Percentiles rank a stretch among this genome's conserved stretches.
Conservation (phyloP, 768 basidiomycete genomes). For the Lactifluus rugatus region DNA sequence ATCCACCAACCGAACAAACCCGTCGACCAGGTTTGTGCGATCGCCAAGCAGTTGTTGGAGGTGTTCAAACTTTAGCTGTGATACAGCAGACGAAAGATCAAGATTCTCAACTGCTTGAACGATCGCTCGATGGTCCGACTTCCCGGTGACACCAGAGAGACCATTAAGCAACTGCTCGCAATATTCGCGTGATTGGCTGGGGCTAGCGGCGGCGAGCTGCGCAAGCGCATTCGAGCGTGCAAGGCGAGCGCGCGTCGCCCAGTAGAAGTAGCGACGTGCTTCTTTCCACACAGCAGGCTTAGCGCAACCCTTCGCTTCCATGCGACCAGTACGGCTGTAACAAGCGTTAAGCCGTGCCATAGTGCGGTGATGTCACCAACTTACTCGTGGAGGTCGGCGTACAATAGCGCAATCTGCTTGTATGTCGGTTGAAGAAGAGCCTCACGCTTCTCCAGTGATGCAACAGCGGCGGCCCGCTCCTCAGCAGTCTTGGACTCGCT, state of each 20-base stretch:
- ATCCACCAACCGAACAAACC: slow-evolving; percentile 64
- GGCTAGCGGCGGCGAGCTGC: slow-evolving; percentile 59
- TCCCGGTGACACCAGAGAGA: slow-evolving; percentile 45
- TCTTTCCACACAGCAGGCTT: slow-evolving; percentile 81
- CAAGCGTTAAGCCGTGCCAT: not conserved
- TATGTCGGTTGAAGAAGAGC: slow-evolving; percentile 78
- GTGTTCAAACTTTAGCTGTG: slow-evolving; percentile 60
- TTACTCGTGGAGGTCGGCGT: slow-evolving; percentile 95
- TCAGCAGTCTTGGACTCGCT: slow-evolving; percentile 63
- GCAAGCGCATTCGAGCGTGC: slow-evolving; percentile 57
- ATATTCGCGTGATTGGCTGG: slow-evolving; percentile 58
- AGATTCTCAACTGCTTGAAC: slow-evolving; percentile 63
- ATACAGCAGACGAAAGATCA: slow-evolving; percentile 51
- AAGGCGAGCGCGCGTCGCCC: slow-evolving; percentile 79
- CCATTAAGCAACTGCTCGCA: slow-evolving; percentile 54
- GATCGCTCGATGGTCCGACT: slow-evolving; percentile 44
- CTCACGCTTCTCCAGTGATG: slow-evolving; percentile 68
- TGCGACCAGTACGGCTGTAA: slow-evolving; percentile 78
- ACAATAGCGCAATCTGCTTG: slow-evolving; percentile 86
- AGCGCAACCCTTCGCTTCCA: slow-evolving; percentile 97
- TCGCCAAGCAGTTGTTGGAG: slow-evolving; percentile 65
- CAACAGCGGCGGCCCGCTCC: slow-evolving; percentile 60
- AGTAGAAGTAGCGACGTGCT: slow-evolving; percentile 86
- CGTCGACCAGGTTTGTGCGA: slow-evolving; percentile 65
- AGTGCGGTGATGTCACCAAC: slow-evolving; percentile 22